Evolutionary conservation across 768 basidiomycete genomes (phyloP), one percentile per base, ranked within the genome.

Genomic region (Leccinum arenicola): DNA sequence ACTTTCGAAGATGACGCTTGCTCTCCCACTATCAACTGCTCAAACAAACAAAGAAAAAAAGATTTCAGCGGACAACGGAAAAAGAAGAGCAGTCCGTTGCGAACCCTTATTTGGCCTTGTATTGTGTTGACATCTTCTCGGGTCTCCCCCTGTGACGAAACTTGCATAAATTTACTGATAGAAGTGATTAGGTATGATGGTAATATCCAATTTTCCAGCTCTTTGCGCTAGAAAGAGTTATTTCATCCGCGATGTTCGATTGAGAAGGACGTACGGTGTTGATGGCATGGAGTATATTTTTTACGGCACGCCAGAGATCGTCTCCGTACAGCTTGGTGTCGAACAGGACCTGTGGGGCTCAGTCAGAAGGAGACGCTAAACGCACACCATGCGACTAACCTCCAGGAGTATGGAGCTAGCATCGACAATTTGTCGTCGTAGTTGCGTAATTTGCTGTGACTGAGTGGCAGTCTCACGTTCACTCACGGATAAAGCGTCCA

Each of bases 71-170:
- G 73, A 73, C 73, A 72, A 73, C 63, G 59, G 71, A 67, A 59
- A 68, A 71, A 69, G 66, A 59, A 67, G 74, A 76, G 69, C 66
- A 67, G 77, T 70, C 77, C 77, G 76, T 66, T 78, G 80, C 82
- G 80, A 82, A 84, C 83, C 82, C 78, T 83, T 58, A 82, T 78
- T 61, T 82, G 76, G 57, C 69, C 70, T 70, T 77, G 74, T 36
- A 82, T 66, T 58, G 75, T 76, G 64, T 59, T 51, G 29, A 54
- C 57, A 15, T 59, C 64, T 50, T 69, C 69, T 64, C 61, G 64
- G n/a, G 59, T 58, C 51, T 65, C 61, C 49, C 64, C 60, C 65
- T 58, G 64, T 12, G 69, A 53, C 56, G 66, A 62, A 35, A 66
- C 62, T 67, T 74, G 70, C 21, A 50, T 50, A 60, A 67, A 66